phyloP scores from a whole-genome alignment of 768 basidiomycete genomes.

The Rhizopogon vesiculosus region DNA sequence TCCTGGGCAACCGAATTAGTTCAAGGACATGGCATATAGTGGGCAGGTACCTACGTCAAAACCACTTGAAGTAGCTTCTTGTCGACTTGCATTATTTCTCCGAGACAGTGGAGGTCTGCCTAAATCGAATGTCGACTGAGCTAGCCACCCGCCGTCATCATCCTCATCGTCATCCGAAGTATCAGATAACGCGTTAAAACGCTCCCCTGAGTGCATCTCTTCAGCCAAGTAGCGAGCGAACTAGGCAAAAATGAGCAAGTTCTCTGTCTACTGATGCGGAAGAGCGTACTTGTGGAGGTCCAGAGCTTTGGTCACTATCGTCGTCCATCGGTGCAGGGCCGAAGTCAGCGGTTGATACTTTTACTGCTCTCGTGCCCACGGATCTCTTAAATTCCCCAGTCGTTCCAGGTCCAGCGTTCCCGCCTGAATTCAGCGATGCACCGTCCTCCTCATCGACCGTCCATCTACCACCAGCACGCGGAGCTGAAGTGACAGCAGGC shows the following conservation, averaged over 20 bases:
- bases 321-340: conserved; percentile 48
- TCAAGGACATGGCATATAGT: background rate
- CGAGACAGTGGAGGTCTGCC: conserved; percentile 44
- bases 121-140: conserved; percentile 69
- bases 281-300: conserved; percentile 39
- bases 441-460: conserved; percentile 67
- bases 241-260: conserved; percentile 30
- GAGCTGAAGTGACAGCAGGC: conserved; percentile 45
- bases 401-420: conserved; percentile 12
- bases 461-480: conserved; percentile 41
- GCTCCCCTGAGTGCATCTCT: conserved; percentile 63
- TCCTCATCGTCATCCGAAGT: conserved; percentile 48
- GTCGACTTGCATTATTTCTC: conserved; percentile 41
- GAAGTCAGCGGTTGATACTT: conserved; percentile 62
- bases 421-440: conserved; percentile 8
- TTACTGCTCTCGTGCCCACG: conserved; percentile 34
- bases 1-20: conserved; percentile 32
- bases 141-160: conserved; percentile 76
- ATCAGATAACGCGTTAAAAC: conserved; percentile 48
- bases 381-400: conserved; percentile 56
- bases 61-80: conserved; percentile 36
- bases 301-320: conserved; percentile 34
- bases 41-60: conserved; percentile 49
- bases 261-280: background rate
- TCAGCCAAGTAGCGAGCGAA: conserved; percentile 78